Evolutionary conservation across 1,139 yeast species (phyloP).

Genomic region (Eremothecium cymbalariae): DNA sequence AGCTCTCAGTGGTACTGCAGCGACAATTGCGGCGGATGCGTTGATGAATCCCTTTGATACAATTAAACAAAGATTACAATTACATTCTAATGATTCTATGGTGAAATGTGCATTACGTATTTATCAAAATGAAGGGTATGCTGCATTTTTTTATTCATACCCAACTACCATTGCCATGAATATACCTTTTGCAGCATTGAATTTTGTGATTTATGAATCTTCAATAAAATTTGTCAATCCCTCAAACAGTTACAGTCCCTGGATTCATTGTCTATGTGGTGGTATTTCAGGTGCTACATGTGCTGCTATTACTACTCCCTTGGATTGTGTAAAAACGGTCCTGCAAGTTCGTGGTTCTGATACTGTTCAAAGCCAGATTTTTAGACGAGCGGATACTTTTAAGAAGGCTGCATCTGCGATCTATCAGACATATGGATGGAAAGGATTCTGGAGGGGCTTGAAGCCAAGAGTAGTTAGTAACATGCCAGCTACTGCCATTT

Average conservation of each 20-base stretch:
- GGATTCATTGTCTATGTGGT: slow-evolving; percentile 87
- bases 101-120: slow-evolving; percentile 39
- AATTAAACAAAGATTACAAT: slow-evolving; percentile 79
- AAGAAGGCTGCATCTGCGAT: slow-evolving; percentile 64
- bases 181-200: slow-evolving; percentile 92
- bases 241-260: slow-evolving; percentile 69
- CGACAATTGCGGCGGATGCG: slow-evolving; percentile 89
- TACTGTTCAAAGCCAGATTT: slow-evolving; percentile 37
- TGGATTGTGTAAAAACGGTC: slow-evolving; percentile 89
- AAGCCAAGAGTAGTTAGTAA: slow-evolving; percentile 88
- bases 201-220: slow-evolving; percentile 89
- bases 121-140: slow-evolving; percentile 66
- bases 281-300: slow-evolving; percentile 95
- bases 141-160: slow-evolving; percentile 83
- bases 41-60: slow-evolving; percentile 98
- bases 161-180: slow-evolving; percentile 92
- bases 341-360: slow-evolving; percentile 48
- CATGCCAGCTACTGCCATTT: slow-evolving; percentile 94
- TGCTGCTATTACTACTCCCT: slow-evolving; percentile 92
- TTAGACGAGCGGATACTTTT: slow-evolving; percentile 61
- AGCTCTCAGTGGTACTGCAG: slow-evolving; percentile 85
- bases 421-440: slow-evolving; percentile 54
- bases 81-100: slow-evolving; percentile 34
- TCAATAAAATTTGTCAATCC: slow-evolving; percentile 75
- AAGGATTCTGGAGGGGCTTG: slow-evolving; percentile 75